These are phyloP conservation scores for Leavenworthia alabamica DNA, from an alignment of 345 rosid species.

Conservation along the genomic window DNA sequence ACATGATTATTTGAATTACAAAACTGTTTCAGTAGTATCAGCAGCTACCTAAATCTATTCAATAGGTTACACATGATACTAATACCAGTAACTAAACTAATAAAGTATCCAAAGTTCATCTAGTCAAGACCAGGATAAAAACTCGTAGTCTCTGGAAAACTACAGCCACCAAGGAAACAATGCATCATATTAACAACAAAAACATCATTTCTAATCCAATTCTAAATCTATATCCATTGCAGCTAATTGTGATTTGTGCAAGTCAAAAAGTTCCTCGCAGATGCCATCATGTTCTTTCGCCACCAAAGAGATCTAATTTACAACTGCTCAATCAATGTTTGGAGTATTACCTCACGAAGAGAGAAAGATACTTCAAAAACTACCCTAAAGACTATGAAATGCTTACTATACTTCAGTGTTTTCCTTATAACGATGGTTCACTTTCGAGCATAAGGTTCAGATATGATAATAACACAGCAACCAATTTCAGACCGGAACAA, in stretches of 20 bases:
- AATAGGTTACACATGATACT: neutral
- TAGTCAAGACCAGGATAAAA: constrained; percentile 1
- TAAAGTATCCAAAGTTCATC: neutral
- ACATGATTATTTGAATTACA: neutral
- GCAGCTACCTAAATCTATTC: neutral
- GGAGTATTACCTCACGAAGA: neutral
- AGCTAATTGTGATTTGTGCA: neutral
- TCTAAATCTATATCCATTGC: neutral
- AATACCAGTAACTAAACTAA: neutral
- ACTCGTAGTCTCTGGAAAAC: neutral
- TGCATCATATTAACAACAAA: neutral
- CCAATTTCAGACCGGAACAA: neutral
- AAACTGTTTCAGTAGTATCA: neutral
- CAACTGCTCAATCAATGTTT: neutral
- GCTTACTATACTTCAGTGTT: neutral
- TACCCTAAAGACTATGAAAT: neutral
- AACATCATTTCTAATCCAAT: neutral
- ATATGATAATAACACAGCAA: neutral
- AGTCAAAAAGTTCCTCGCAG: neutral
- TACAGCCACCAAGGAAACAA: neutral
- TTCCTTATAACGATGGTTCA: neutral
- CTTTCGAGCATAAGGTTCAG: neutral
- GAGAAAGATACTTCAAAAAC: neutral
- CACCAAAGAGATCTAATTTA: neutral
- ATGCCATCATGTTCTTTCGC: constrained; percentile 4